Base-by-base conservation (phyloP, 2,329 filamentous ascomycete genomes). In the Aureobasidium subglaciale region DNA sequence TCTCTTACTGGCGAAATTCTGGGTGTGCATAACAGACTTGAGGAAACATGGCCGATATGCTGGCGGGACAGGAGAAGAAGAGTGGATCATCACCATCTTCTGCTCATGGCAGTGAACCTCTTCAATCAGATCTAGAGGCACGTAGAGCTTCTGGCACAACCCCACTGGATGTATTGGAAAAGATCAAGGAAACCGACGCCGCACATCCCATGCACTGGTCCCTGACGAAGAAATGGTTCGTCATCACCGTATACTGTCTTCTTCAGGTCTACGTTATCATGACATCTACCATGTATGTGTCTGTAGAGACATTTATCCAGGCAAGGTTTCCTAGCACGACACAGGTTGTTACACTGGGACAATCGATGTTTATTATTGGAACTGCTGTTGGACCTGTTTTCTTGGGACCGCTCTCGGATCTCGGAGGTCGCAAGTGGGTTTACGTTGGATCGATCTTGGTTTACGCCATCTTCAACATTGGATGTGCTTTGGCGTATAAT, bases 321-420 rank as follows among this genome's bases (percentile, higher is more conserved):
- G 32, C 38, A 15, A 18, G 22, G 2, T 56, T 56, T 20, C 54
- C 54, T 34, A 32, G 41, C 20, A 56, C 40, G 29, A 41, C 34
- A 8, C 54, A 56, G 20, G 54, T 56, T 7, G 42, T 56, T 11
- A 56, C 54, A 9, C 43, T 56, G 5, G 54, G 54, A 7, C 54
- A 56, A 34, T 56, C 54, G 1, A 56, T 56, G 54, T 56, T 56
- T 20, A 56, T 56, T 10, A 34, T 56, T 18, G 54, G 54, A 22
- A 56, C 54, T 18, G 54, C 54, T 32, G 42, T 56, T 42, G 54
- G 54, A 30, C 54, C 54, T 41, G 42, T 56, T 30, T 56, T 56
- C 24, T 43, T 56, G 11, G 54, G 54, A 22, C 54, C 54, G 9
- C n/a, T 56, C n/a, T 37, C 42, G 5, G 54, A 56, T 56, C 27